Evolutionary conservation across 1,284 basidiomycete species (phyloP), one percentile per base, ranked within the genome.

Genomic region (Apiotrichum akiyoshidainum): DNA sequence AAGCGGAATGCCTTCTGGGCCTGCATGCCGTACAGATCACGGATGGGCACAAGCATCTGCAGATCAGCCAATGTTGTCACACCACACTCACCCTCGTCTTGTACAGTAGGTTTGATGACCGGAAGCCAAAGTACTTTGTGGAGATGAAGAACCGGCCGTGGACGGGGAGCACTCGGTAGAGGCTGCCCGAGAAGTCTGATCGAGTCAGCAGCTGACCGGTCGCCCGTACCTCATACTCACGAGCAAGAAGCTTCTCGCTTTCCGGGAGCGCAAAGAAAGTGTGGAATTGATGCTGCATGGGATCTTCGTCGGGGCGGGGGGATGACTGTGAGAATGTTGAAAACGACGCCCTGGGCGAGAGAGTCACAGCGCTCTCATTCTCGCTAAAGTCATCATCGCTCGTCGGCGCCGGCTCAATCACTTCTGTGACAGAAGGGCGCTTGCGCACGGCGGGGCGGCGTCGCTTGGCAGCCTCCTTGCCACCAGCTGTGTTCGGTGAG

Each of bases 21-120:
- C 74, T 96, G 89, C 10, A 86, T 83, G 12, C 89, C 84, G 39
- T 96, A 81, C 48, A 98, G 84, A 72, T 98, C 94, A 52, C 85
- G 84, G 55, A 96, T 85, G 7, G 95, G 95, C 19, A 98, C 81
- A 37, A 95, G 86, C 94, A 99, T 97, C 90, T 96, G 70, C 37
- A 16, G n/a, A 37, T 55, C 26, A 59, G 21, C 4, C 19, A 16
- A 5, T 33, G 4, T 10, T 14, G 10, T 1, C 3, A 14, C 21
- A 35, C 17, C n/a, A 16, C 85, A 21, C 47, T 65, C 70, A 90
- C 91, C 79, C 85, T 84, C 14, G 91, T 94, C 72, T 86, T 87
- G 54, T 85, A 83, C 46, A 93, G 73, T 10, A 89, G 83, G 2
- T 88, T 87, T 46, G 84, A 88, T 3, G 91, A 90, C 70, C 88